Percentiles rank a stretch among this genome's conserved stretches.
Conservation (phyloP, 83 land plant species). For the Isoetes engelmannii region DNA sequence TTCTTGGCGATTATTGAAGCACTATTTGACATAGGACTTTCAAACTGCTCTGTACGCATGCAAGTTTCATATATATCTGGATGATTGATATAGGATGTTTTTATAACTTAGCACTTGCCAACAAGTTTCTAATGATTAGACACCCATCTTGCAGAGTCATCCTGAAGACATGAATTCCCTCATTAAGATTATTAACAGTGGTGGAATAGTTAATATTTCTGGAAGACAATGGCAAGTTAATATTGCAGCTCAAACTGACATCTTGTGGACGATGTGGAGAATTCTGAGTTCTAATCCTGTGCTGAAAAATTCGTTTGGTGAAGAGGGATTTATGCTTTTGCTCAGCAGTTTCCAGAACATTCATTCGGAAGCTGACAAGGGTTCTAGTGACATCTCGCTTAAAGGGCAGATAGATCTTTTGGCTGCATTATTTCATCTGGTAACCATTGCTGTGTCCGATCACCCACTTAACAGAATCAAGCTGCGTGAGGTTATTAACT, state of each 20-base stretch:
- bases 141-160: conserved; percentile 56
- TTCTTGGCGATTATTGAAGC: no score
- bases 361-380: conserved; percentile 34
- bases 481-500: conserved; percentile 59
- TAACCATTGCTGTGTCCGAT: conserved; percentile 62
- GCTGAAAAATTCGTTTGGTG: conserved; percentile 81
- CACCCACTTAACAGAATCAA: conserved; percentile 60
- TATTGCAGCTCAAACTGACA: conserved; percentile 77
- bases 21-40: no score
- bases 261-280: conserved; percentile 77
- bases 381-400: conserved; percentile 2
- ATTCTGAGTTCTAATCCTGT: conserved; percentile 59
- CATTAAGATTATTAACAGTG: conserved; percentile 73
- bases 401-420: conserved; percentile 49
- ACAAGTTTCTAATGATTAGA: not conserved
- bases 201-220: conserved; percentile 55
- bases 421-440: conserved; percentile 62
- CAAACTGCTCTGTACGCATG: not conserved
- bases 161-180: conserved; percentile 82
- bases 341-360: conserved; percentile 70
- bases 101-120: not conserved
- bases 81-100: not conserved
- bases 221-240: conserved; percentile 77
- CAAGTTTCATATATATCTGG: not conserved
- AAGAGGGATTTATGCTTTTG: conserved; percentile 87